These are phyloP conservation scores for Pilatotrama ljubarskyi DNA, from an alignment of 768 basidiomycete species.

Conservation along the genomic window DNA sequence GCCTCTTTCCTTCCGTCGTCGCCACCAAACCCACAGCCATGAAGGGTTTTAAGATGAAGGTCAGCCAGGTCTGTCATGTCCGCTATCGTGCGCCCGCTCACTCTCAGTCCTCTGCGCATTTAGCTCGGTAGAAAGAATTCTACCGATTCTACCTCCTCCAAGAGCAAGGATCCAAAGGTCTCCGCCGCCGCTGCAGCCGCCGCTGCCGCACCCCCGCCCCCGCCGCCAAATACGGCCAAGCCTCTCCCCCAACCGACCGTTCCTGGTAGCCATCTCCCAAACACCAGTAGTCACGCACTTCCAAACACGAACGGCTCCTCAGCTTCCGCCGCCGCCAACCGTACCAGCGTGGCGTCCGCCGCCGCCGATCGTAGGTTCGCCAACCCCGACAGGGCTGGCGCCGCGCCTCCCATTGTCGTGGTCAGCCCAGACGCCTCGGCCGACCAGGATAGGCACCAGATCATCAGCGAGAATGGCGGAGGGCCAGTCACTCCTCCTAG, in stretches of 20 bases:
- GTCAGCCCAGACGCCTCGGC: conserved; percentile 70
- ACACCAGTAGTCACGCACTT: conserved; percentile 43
- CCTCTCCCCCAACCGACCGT: conserved; percentile 54
- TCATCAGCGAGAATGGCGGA: conserved; percentile 36
- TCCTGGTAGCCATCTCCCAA: conserved; percentile 33
- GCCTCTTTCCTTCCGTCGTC: neutral
- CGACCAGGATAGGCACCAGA: conserved; percentile 41
- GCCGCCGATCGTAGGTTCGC: conserved; percentile 62
- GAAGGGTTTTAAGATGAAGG: conserved; percentile 88
- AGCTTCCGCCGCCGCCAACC: conserved; percentile 42
- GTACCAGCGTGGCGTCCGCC: conserved; percentile 42
- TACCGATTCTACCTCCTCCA: conserved; percentile 58
- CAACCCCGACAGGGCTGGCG: conserved; percentile 44
- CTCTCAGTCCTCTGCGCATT: conserved; percentile 18
- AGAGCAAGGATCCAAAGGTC: conserved; percentile 65
- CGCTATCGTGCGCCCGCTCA: conserved; percentile 22
- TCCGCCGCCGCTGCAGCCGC: conserved; percentile 39
- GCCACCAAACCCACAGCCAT: conserved; percentile 38
- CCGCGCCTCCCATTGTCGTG: conserved; percentile 83
- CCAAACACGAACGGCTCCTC: conserved; percentile 38
- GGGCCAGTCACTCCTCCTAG: conserved; percentile 66
- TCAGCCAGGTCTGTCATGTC: conserved; percentile 32
- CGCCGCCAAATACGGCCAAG: conserved; percentile 65
- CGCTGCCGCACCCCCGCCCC: conserved; percentile 50
- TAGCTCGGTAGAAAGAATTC: conserved; percentile 72